Conservation (phyloP, 768 basidiomycete species). For the Boletus edulis region DNA sequence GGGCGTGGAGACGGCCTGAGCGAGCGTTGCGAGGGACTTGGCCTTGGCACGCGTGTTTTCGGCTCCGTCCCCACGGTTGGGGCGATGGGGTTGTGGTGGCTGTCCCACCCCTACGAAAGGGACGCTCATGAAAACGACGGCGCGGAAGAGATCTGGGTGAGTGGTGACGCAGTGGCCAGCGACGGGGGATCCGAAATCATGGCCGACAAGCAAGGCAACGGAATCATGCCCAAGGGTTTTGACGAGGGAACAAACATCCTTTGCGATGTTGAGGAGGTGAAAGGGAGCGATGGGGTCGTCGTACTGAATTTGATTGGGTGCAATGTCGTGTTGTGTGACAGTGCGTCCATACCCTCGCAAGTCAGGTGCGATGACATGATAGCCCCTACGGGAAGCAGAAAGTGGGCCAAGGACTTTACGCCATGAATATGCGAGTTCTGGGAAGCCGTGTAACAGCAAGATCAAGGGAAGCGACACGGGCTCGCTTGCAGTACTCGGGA, state of each 20-base stretch:
- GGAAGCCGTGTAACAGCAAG: constrained; percentile 64
- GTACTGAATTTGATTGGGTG: constrained; percentile 30
- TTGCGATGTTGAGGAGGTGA: constrained; percentile 48
- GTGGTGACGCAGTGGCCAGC: constrained; percentile 54
- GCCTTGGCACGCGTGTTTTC: constrained; percentile 3
- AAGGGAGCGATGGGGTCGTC: constrained; percentile 51
- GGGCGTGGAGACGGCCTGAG: constrained; percentile 4
- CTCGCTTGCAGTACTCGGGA: constrained; percentile 22
- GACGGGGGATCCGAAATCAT: constrained; percentile 57
- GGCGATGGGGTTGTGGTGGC: constrained; percentile 16
- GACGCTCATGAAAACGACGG: constrained; percentile 58
- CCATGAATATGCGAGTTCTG: constrained; percentile 67
- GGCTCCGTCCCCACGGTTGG: not conserved
- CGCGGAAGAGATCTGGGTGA: constrained; percentile 53
- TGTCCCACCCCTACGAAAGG: constrained; percentile 50
- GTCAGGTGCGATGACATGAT: constrained; percentile 63
- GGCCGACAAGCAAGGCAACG: constrained; percentile 53
- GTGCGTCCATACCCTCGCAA: constrained; percentile 52
- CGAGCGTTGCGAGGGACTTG: constrained; percentile 9
- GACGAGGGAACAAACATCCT: constrained; percentile 52
- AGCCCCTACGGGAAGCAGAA: constrained; percentile 40
- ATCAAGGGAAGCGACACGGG: constrained; percentile 41
- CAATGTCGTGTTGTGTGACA: constrained; percentile 24
- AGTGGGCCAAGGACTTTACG: constrained; percentile 55
- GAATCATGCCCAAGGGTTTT: constrained; percentile 47